Conservation (phyloP, 2,329 filamentous ascomycete species). For the Clonostachys solani region DNA sequence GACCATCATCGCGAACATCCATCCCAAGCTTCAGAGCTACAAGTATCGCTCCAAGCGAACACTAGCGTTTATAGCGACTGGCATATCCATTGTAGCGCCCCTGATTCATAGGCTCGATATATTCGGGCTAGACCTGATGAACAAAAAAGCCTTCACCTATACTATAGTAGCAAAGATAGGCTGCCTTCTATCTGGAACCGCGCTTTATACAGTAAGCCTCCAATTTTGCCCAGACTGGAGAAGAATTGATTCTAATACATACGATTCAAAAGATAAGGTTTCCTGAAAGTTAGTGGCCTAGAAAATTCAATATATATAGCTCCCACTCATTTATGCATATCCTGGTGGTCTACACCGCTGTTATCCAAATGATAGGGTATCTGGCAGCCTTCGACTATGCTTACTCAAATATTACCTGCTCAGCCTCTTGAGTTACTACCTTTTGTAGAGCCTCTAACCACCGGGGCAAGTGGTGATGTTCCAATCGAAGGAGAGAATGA, state of each 20-base stretch:
- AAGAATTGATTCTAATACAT: no score
- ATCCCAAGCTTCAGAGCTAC: conserved; percentile 21
- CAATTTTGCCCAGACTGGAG: not conserved
- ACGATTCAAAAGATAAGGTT: conserved; percentile 23
- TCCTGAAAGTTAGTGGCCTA: conserved; percentile 32
- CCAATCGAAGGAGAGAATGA: no score
- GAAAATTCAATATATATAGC: conserved; percentile 34
- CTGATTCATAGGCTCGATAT: conserved; percentile 29
- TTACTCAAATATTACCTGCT: conserved; percentile 1
- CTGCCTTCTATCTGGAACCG: conserved; percentile 26
- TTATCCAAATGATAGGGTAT: conserved; percentile 30
- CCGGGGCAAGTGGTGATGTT: no score
- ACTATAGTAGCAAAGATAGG: conserved; percentile 27
- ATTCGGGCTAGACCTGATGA: conserved; percentile 29
- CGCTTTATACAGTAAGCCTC: conserved; percentile 29
- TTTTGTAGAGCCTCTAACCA: no score
- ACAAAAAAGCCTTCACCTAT: conserved; percentile 28
- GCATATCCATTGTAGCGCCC: conserved; percentile 29
- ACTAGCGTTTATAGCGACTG: conserved; percentile 27
- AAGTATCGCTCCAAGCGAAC: conserved; percentile 27
- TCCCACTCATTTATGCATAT: conserved; percentile 41
- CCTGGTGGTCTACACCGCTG: conserved; percentile 30
- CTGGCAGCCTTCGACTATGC: conserved; percentile 15
- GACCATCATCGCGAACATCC: conserved; percentile 26
- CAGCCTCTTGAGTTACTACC: no score